Evolutionary conservation across 345 rosid species (phyloP), one percentile per base, ranked within the genome.

Genomic region (Populus pruinosa): DNA sequence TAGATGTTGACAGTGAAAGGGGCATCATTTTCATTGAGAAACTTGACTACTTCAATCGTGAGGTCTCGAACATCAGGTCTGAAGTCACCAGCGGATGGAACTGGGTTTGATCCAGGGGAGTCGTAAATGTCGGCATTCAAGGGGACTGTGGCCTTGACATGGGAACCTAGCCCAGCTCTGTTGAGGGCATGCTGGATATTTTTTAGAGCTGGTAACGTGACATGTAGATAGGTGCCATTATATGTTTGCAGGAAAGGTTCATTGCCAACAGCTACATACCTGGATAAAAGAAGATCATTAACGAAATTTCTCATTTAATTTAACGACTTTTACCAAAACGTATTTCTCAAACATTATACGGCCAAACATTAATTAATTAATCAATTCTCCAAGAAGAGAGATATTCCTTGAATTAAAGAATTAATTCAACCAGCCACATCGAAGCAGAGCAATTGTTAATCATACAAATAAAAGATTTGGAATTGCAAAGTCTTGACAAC

Each of bases 1-100:
- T 88, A 88, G 68, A 88, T 88, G 41, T 88, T 88, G 75, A 88
- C 89, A 0, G 87, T 80, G 82, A 86, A 84, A 39, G 89, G 91
- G 1, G 89, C 85, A 27, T 80, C 76, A 3, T 80, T 70, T 25
- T 23, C 9, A 29, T 38, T 17, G 25, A 80, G 79, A 62, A 80
- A 80, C 44, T 80, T 72, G 25, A 75, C 21, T 5, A 75, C 75
- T 70, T 80, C 67, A 8, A 75, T 63, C 0, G 82, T 62, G 12
- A 11, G 75, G 67, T 79, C 78, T 1, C 75, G 41, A 44, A 79
- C 25, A 8, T 79, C 82, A 1, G 72, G 79, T 3, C 82, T 55
- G 49, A 80, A 80, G 14, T 80, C 82, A 20, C 82, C 82, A 2
- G 79, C 78, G 13, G 79, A 80, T 18, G 82, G 82, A 47, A 69